phyloP scores from a whole-genome alignment of 73 alveolate species.

The Tetrahymena thermophila region DNA sequence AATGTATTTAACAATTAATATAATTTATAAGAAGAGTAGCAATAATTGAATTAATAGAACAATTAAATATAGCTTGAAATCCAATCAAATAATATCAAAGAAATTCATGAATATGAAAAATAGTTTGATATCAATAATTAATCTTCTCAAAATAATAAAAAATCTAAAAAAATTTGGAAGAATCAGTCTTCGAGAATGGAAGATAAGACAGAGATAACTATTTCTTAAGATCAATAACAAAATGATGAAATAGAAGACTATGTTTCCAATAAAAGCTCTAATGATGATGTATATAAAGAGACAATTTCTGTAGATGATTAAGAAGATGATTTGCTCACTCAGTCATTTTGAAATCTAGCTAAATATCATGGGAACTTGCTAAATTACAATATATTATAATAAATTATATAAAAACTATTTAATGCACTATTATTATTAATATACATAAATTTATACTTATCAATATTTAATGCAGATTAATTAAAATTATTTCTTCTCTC shows the following conservation, averaged over 20 bases:
- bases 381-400: no score
- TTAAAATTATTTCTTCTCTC: no score
- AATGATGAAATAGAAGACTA: not conserved
- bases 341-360: not conserved
- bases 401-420: no score
- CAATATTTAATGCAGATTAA: no score
- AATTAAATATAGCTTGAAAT: not conserved
- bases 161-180: not conserved
- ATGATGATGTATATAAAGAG: not conserved
- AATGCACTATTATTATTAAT: no score
- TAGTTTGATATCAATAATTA: not conserved
- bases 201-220: not conserved
- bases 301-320: not conserved
- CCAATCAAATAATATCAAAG: not conserved
- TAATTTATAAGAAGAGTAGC: not conserved
- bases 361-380: no score
- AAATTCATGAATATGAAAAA: not conserved
- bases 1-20: not conserved
- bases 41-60: not conserved
- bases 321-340: not conserved
- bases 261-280: not conserved
- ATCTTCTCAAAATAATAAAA: not conserved
- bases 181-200: not conserved
- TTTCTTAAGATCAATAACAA: not conserved
- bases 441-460: no score